These are phyloP conservation scores for Gossypium stocksii DNA, from an alignment of 345 rosid genomes.

Conservation along the genomic window DNA sequence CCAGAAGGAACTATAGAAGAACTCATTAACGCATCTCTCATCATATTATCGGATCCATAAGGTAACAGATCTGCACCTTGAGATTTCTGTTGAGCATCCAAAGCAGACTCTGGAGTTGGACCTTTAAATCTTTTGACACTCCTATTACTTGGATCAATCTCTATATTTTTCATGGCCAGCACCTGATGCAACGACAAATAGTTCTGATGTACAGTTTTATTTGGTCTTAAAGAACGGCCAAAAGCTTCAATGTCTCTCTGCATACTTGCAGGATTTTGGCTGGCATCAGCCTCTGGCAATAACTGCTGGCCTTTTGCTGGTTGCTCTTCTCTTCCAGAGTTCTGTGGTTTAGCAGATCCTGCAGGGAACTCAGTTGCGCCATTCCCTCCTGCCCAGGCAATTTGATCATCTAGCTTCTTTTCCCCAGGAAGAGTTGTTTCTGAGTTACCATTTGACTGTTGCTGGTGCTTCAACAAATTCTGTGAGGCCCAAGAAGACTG, in stretches of 20 bases:
- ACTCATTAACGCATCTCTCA: conserved; percentile 30
- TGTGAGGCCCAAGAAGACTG: conserved; percentile 33
- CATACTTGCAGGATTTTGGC: conserved; percentile 28
- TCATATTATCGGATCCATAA: conserved; percentile 28
- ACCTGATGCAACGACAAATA: conserved; percentile 45
- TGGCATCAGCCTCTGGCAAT: conserved; percentile 20
- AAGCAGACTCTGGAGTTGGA: conserved; percentile 27
- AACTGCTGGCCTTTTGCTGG: conserved; percentile 31
- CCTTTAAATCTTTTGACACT: conserved; percentile 48
- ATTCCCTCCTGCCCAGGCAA: conserved; percentile 34
- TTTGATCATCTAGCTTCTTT: conserved; percentile 35
- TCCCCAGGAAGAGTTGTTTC: conserved; percentile 36
- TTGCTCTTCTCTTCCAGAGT: conserved; percentile 36
- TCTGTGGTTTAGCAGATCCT: conserved; percentile 31
- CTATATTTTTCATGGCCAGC: conserved; percentile 51
- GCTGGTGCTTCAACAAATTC: conserved; percentile 30
- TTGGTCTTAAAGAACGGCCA: conserved; percentile 50
- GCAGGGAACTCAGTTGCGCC: conserved; percentile 31
- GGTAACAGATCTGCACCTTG: conserved; percentile 38
- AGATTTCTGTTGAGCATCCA: conserved; percentile 37
- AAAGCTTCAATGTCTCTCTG: conserved; percentile 58
- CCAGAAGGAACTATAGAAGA: conserved; percentile 23
- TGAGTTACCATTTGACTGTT: conserved; percentile 32
- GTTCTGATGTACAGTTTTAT: conserved; percentile 34
- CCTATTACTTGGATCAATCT: conserved; percentile 41